Percentiles rank a stretch among this genome's conserved stretches.
These are phyloP conservation scores for Suillus subluteus DNA, from an alignment of 768 basidiomycete genomes.

Conservation along the genomic window DNA sequence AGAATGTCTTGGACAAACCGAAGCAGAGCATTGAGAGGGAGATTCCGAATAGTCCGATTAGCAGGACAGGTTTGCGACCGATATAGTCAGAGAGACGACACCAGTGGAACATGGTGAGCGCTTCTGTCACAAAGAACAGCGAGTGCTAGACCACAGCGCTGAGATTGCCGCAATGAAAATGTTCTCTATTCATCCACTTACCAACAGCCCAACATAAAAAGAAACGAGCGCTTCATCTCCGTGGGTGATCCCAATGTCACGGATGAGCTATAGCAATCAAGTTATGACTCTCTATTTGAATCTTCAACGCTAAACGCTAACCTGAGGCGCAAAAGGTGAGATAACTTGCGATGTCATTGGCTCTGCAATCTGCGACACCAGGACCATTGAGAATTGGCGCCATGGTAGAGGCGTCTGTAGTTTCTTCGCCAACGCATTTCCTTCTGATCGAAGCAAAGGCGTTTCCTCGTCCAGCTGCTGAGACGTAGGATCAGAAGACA, in stretches of 20 bases:
- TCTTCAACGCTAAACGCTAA: slow-evolving; percentile 29
- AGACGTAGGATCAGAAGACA: slow-evolving; percentile 5
- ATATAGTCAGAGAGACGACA: slow-evolving; percentile 52
- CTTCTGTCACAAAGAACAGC: slow-evolving; percentile 52
- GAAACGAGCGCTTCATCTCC: slow-evolving; percentile 49
- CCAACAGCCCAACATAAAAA: slow-evolving; percentile 53
- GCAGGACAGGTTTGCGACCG: slow-evolving; percentile 52
- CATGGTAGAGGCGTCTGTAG: slow-evolving; percentile 62
- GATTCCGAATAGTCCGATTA: slow-evolving; percentile 48
- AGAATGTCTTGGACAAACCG: slow-evolving; percentile 51
- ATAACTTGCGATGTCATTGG: slow-evolving; percentile 76
- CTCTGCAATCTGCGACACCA: slow-evolving; percentile 75
- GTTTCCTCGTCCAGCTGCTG: slow-evolving; percentile 57
- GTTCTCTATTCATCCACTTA: slow-evolving; percentile 24
- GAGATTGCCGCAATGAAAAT: slow-evolving; percentile 4
- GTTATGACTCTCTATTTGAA: neutral
- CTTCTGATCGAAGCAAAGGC: slow-evolving; percentile 46
- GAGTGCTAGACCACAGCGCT: slow-evolving; percentile 40
- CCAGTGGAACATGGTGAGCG: slow-evolving; percentile 51
- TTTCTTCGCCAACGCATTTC: slow-evolving; percentile 25
- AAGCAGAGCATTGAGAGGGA: slow-evolving; percentile 51
- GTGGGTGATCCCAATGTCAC: slow-evolving; percentile 40
- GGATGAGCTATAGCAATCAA: slow-evolving; percentile 24
- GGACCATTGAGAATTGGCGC: slow-evolving; percentile 67
- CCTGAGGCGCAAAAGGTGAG: slow-evolving; percentile 70